phyloP scores from a whole-genome alignment of 139 green algal species.

The Micromonas commoda region DNA sequence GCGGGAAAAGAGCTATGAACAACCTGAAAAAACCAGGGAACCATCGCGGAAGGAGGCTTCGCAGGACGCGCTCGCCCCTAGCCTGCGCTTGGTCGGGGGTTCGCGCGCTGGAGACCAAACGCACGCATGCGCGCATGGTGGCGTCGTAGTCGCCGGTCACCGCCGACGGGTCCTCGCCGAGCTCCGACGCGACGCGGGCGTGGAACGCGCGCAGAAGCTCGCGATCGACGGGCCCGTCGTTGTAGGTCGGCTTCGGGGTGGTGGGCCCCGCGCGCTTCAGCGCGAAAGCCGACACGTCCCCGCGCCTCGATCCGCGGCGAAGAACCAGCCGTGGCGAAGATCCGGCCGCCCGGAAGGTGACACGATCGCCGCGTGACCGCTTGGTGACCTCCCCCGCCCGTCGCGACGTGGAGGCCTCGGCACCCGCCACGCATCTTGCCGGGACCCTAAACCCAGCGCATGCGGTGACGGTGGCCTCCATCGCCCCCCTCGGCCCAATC shows the following conservation, averaged over 20 bases:
- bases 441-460: background rate
- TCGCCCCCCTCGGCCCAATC: too few species aligned
- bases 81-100: background rate
- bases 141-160: background rate
- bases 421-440: background rate
- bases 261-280: slow-evolving; percentile 4
- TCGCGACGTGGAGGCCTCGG: background rate
- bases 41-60: background rate
- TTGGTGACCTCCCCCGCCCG: background rate
- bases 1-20: slow-evolving; percentile 21
- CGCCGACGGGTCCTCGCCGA: background rate
- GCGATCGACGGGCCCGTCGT: background rate
- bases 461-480: too few species aligned
- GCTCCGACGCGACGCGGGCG: background rate
- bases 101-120: background rate
- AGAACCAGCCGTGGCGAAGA: background rate
- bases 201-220: background rate
- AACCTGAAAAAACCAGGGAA: background rate
- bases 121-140: background rate
- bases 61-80: background rate
- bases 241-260: background rate
- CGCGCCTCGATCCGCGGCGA: background rate
- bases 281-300: background rate
- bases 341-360: background rate
- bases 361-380: background rate